These are phyloP conservation scores for Oryza brachyantha DNA, from an alignment of 176 grass and related monocot species.

Conservation along the genomic window DNA sequence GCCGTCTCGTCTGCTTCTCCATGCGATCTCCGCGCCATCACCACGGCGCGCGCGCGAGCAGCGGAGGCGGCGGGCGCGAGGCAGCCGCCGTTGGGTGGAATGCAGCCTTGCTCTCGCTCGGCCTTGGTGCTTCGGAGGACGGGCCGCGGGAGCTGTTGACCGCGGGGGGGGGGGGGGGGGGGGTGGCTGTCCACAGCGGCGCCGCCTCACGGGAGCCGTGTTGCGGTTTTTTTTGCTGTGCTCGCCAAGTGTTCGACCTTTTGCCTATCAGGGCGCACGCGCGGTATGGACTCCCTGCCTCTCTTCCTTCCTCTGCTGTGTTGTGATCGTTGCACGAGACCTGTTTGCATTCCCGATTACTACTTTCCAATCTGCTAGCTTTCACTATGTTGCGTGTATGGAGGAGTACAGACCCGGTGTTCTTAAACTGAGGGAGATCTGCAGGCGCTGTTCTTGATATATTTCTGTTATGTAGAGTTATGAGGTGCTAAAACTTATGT, in stretches of 20 bases:
- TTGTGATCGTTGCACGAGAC: no score
- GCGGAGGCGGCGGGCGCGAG: no score
- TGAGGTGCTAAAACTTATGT: background rate
- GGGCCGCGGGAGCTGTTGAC: background rate
- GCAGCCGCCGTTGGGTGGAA: background rate
- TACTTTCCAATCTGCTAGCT: background rate
- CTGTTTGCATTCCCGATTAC: background rate
- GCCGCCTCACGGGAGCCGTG: background rate
- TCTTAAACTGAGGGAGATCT: background rate
- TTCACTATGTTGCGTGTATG: background rate
- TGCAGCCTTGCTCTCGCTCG: no score
- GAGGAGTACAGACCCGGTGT: background rate
- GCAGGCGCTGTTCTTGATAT: background rate
- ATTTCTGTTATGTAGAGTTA: background rate
- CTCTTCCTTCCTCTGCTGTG: no score
- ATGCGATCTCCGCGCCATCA: no score
- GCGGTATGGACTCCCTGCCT: background rate
- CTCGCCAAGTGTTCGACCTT: background rate
- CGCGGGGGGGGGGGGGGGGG: no score
- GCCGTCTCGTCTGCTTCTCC: no score
- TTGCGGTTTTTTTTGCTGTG: background rate
- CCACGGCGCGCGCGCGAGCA: no score
- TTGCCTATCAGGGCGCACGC: background rate
- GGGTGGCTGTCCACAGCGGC: no score
- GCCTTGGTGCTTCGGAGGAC: background rate